phyloP scores from a whole-genome alignment of 192 early-diverging fungal genomes.

The Dispira simplex region DNA sequence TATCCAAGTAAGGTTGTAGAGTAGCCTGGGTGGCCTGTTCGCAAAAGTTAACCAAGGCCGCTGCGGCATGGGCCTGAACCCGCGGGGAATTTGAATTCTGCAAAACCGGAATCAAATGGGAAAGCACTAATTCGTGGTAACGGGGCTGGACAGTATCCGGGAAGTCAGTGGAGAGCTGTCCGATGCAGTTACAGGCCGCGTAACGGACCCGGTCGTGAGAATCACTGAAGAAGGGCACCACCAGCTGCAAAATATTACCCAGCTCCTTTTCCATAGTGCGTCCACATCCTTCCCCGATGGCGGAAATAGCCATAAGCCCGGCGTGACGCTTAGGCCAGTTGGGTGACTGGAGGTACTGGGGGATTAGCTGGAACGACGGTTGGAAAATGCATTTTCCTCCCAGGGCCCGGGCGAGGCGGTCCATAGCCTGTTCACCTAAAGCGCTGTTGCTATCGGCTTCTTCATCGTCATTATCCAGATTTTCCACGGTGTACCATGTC shows the following conservation, averaged over 20 bases:
- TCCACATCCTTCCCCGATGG: slow-evolving; percentile 93
- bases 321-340: slow-evolving; percentile 89
- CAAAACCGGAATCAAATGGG: slow-evolving; percentile 75
- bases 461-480: slow-evolving; percentile 56
- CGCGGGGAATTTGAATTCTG: slow-evolving; percentile 60
- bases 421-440: slow-evolving; percentile 91
- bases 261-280: slow-evolving; percentile 89
- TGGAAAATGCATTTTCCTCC: slow-evolving; percentile 83
- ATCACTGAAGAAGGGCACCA: slow-evolving; percentile 70
- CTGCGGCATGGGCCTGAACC: slow-evolving; percentile 90
- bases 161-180: slow-evolving; percentile 98
- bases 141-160: slow-evolving; percentile 58
- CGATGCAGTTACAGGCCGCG: slow-evolving; percentile 90
- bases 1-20: slow-evolving; percentile 79
- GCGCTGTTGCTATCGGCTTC: slow-evolving; percentile 82
- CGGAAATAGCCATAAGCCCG: slow-evolving; percentile 84
- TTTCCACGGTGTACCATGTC: slow-evolving; percentile 79
- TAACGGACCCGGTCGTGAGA: slow-evolving; percentile 90
- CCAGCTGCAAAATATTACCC: slow-evolving; percentile 62
- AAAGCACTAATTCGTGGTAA: slow-evolving; percentile 52
- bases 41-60: slow-evolving; percentile 97
- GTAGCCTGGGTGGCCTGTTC: slow-evolving; percentile 72
- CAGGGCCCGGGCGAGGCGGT: slow-evolving; percentile 73
- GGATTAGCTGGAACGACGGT: slow-evolving; percentile 74
- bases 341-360: slow-evolving; percentile 63